These are phyloP conservation scores for Lipomyces chichibuensis DNA, from an alignment of 805 yeast species.

Conservation along the genomic window DNA sequence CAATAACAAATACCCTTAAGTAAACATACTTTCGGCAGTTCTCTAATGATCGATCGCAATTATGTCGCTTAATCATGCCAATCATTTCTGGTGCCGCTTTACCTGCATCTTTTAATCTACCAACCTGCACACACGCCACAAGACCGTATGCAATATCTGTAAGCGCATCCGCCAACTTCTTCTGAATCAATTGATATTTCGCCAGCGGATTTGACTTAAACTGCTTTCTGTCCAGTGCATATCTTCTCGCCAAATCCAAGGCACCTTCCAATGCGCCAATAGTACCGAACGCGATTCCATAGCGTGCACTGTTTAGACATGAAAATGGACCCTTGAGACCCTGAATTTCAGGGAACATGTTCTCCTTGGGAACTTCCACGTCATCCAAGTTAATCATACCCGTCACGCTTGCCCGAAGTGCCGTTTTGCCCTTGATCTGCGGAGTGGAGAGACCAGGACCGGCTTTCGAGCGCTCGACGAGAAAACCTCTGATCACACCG, in stretches of 20 bases:
- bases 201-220: slow-evolving; percentile 48
- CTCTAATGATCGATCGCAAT: slow-evolving; percentile 49
- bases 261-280: slow-evolving; percentile 52
- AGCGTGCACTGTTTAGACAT: slow-evolving; percentile 50
- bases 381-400: slow-evolving; percentile 52
- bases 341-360: slow-evolving; percentile 45
- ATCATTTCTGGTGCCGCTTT: slow-evolving; percentile 50
- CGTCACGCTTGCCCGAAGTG: slow-evolving; percentile 49
- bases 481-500: slow-evolving; percentile 49
- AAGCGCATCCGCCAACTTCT: slow-evolving; percentile 50
- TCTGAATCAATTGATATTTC: slow-evolving; percentile 49
- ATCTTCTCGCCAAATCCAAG: slow-evolving; percentile 45
- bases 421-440: slow-evolving; percentile 47
- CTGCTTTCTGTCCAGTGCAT: slow-evolving; percentile 49
- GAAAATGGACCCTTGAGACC: slow-evolving; percentile 53
- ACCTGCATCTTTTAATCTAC: slow-evolving; percentile 48
- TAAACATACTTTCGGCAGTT: slow-evolving; percentile 42
- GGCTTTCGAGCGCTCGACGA: slow-evolving; percentile 47
- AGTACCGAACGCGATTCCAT: slow-evolving; percentile 51
- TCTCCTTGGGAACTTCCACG: slow-evolving; percentile 51
- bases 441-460: slow-evolving; percentile 47
- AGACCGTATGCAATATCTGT: slow-evolving; percentile 49
- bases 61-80: slow-evolving; percentile 50
- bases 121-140: slow-evolving; percentile 48
- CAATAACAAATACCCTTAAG: not conserved